Evolutionary conservation across 1,139 yeast genomes (phyloP).

Genomic region (Zygoascus meyerae): DNA sequence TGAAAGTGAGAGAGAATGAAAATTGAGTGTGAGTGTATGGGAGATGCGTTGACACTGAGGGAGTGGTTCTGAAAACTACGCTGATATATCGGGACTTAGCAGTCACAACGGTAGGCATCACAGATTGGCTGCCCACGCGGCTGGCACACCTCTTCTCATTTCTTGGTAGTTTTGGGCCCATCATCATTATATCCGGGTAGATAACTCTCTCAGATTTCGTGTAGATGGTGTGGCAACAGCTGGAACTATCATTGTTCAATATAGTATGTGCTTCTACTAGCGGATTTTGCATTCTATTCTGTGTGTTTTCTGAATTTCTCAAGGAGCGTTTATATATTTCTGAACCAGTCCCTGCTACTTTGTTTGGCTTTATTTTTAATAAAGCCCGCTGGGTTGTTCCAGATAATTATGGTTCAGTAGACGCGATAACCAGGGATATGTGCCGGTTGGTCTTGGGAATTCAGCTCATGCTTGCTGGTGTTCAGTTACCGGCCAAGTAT

Average conservation of each 20-base stretch:
- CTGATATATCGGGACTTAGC: background rate
- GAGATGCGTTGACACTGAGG: background rate
- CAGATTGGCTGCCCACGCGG: too few relatives aligned
- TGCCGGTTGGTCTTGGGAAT: constrained; percentile 39
- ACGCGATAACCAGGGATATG: constrained; percentile 32
- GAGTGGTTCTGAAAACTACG: constrained; percentile 10
- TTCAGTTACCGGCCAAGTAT: constrained; percentile 40
- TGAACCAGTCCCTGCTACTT: constrained; percentile 30
- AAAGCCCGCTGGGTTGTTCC: constrained; percentile 26
- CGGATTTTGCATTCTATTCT: constrained; percentile 28
- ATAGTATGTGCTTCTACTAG: constrained; percentile 28
- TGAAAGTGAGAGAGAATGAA: constrained; percentile 7
- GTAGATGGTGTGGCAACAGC: constrained; percentile 6
- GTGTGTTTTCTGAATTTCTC: constrained; percentile 27
- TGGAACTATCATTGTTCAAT: constrained; percentile 26
- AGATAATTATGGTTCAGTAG: constrained; percentile 20
- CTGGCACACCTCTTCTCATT: too few relatives aligned
- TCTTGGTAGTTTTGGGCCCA: too few relatives aligned
- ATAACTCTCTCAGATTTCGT: too few relatives aligned
- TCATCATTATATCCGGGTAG: too few relatives aligned
- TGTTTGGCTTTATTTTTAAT: constrained; percentile 29
- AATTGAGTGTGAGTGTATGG: constrained; percentile 2
- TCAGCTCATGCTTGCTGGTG: constrained; percentile 40
- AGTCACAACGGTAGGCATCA: too few relatives aligned
- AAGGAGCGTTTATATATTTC: constrained; percentile 28